Conservation (phyloP, 345 rosid species). For the Pugionium dolabratum region DNA sequence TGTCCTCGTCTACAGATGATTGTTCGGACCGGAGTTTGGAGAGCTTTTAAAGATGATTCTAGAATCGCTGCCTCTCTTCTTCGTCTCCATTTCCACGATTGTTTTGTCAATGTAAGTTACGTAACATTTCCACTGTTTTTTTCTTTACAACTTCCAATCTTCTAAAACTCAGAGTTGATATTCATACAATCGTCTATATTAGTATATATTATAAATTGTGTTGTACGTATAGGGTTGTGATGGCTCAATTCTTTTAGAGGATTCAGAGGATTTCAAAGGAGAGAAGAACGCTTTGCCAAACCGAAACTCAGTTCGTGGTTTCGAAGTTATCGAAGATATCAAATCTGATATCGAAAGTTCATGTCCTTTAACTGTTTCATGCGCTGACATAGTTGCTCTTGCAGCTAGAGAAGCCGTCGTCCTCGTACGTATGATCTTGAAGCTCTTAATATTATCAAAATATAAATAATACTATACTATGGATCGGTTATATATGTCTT, state of each 20-base stretch:
- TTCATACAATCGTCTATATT: no score
- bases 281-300: constrained; percentile 75
- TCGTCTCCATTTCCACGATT: constrained; percentile 82
- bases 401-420: constrained; percentile 81
- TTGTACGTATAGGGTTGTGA: constrained; percentile 61
- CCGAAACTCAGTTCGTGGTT: constrained; percentile 73
- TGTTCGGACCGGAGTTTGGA: constrained; percentile 59
- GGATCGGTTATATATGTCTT: neutral
- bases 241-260: constrained; percentile 77
- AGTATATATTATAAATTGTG: neutral
- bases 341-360: constrained; percentile 65
- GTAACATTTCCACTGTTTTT: neutral
- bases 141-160: neutral
- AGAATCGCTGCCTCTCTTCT: constrained; percentile 91
- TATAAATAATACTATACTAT: neutral
- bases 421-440: constrained; percentile 44
- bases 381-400: constrained; percentile 72
- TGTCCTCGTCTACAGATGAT: constrained; percentile 73
- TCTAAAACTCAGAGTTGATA: no score
- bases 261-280: constrained; percentile 56
- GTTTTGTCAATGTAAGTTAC: constrained; percentile 69
- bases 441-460: neutral
- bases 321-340: constrained; percentile 65
- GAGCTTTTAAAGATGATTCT: constrained; percentile 60
- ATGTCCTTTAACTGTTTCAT: constrained; percentile 75